These are phyloP conservation scores for Cucurbita argyrosperma DNA, from an alignment of 306 rosid genomes.

Conservation along the genomic window DNA sequence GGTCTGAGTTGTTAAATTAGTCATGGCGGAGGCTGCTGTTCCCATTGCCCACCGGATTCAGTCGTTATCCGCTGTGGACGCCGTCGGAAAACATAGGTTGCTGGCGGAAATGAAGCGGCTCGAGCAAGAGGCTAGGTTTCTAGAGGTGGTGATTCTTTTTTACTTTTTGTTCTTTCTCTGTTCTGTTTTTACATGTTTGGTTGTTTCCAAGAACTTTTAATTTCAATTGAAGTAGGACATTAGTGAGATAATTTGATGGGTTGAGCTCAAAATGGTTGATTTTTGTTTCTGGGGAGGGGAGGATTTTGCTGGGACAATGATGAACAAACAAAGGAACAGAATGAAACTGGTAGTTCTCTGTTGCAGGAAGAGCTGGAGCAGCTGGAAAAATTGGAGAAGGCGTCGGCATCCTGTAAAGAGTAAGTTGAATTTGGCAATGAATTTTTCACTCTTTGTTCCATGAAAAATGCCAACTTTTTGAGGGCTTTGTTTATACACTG, in stretches of 20 bases:
- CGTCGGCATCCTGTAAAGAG: slow-evolving; percentile 1
- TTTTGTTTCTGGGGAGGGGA: too few species aligned
- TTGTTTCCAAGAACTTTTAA: background rate
- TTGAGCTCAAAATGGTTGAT: background rate
- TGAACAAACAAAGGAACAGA: background rate
- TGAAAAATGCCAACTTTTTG: background rate
- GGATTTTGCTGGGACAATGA: background rate
- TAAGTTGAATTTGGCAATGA: background rate
- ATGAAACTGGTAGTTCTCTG: background rate
- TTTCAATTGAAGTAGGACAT: background rate
- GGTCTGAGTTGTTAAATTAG: background rate
- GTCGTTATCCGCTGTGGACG: slow-evolving; percentile 46
- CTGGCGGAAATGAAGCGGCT: slow-evolving; percentile 75
- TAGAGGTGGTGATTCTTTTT: slow-evolving; percentile 38
- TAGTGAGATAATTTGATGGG: background rate
- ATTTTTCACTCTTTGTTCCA: background rate
- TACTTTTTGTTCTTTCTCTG: background rate
- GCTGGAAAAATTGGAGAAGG: background rate
- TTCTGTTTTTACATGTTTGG: background rate
- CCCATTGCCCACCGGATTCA: slow-evolving; percentile 49
- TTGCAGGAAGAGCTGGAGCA: slow-evolving; percentile 3
- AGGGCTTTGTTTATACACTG: background rate
- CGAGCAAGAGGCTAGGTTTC: slow-evolving; percentile 79
- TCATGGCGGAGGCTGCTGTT: slow-evolving; percentile 45
- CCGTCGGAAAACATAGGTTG: slow-evolving; percentile 85